Evolutionary conservation across 371 early-diverging fungal genomes (phyloP).

Genomic region (Mortierella sp.): DNA sequence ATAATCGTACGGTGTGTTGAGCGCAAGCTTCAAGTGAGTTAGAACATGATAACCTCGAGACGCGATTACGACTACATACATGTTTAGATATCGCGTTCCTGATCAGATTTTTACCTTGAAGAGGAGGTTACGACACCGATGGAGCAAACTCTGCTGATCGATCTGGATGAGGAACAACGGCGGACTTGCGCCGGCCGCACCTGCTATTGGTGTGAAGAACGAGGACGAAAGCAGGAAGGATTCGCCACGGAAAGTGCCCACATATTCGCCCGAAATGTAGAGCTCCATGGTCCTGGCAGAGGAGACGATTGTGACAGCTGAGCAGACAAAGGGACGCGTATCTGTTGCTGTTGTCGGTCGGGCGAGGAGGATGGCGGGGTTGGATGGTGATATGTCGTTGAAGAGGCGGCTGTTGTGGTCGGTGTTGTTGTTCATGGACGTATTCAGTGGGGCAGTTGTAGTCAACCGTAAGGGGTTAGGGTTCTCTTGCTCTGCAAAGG

Average conservation of each 20-base stretch:
- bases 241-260: conserved; percentile 48
- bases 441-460: neutral
- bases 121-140: conserved; percentile 13
- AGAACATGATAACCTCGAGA: too few relatives aligned
- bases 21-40: neutral
- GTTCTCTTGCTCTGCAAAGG: neutral
- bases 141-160: conserved; percentile 15
- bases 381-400: conserved; percentile 15
- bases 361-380: conserved; percentile 31
- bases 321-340: neutral
- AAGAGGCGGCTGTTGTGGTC: conserved; percentile 1
- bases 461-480: neutral
- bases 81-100: neutral
- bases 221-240: neutral
- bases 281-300: conserved; percentile 45
- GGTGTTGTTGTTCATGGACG: neutral
- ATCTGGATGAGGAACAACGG: conserved; percentile 37
- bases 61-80: too few relatives aligned
- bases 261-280: conserved; percentile 33
- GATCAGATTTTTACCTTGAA: conserved; percentile 30
- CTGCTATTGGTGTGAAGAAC: neutral
- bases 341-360: neutral
- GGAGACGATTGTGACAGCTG: conserved; percentile 27
- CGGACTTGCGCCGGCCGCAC: neutral
- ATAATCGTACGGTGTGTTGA: too few relatives aligned